Evolutionary conservation across 805 yeast species (phyloP).

Genomic region (Komagataella mondaviorum): DNA sequence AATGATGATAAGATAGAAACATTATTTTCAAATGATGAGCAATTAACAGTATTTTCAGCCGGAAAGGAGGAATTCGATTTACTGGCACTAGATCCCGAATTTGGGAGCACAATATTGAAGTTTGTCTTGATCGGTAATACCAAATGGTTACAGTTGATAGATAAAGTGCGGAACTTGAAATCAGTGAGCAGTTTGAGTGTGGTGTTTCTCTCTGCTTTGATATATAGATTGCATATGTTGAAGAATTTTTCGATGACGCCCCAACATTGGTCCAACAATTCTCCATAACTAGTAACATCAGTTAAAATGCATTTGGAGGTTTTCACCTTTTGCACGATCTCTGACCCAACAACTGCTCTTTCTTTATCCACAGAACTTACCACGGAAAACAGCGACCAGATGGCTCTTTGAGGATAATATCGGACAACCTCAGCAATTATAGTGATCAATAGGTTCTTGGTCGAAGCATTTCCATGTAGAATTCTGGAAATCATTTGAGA

Average conservation of each 20-base stretch:
- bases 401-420: constrained; percentile 66
- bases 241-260: constrained; percentile 28
- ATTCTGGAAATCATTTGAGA: constrained; percentile 80
- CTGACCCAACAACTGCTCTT: constrained; percentile 31
- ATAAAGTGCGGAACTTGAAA: constrained; percentile 20
- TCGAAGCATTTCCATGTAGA: constrained; percentile 42
- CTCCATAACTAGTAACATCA: constrained; percentile 7
- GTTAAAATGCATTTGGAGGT: constrained; percentile 5
- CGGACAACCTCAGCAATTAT: constrained; percentile 44
- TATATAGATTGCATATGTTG: constrained; percentile 25
- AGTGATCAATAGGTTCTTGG: constrained; percentile 40
- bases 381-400: constrained; percentile 77
- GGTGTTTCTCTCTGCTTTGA: constrained; percentile 19
- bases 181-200: constrained; percentile 26
- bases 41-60: constrained; percentile 32
- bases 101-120: constrained; percentile 53
- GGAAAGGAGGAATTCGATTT: constrained; percentile 12
- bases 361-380: constrained; percentile 39
- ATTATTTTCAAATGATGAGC: constrained; percentile 47
- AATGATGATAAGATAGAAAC: constrained; percentile 69
- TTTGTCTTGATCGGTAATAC: constrained; percentile 68
- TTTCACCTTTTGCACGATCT: constrained; percentile 23
- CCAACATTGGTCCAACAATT: constrained; percentile 12
- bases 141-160: constrained; percentile 21
- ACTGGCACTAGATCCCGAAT: neutral